A percentile compares a stretch with the other conserved stretches of the same genome.
These are phyloP conservation scores for Hygrophila difformis DNA, from an alignment of 257 asterid species.

Conservation along the genomic window DNA sequence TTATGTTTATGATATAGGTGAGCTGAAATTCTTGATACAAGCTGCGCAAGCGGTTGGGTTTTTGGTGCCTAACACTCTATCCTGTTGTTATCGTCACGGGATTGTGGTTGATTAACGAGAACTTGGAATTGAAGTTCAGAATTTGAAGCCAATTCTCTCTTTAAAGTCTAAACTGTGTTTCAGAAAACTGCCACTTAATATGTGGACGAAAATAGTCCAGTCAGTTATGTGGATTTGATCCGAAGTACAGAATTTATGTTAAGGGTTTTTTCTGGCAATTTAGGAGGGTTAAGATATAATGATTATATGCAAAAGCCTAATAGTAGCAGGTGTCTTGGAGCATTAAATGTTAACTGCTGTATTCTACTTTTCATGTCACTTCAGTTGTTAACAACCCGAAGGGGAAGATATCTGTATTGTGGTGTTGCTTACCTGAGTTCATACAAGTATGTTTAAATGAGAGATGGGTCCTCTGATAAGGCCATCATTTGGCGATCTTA, in stretches of 20 bases:
- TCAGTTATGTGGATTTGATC: not conserved
- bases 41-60: not conserved
- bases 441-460: not conserved
- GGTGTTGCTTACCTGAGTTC: not conserved
- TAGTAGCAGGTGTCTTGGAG: not conserved
- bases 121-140: no score
- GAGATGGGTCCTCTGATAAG: no score
- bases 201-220: not conserved
- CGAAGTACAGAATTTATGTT: not conserved
- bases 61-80: slow-evolving; percentile 2
- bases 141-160: not conserved
- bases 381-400: not conserved
- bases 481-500: no score
- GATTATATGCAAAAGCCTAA: not conserved
- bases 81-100: not conserved
- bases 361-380: not conserved
- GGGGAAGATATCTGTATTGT: not conserved
- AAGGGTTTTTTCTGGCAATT: not conserved
- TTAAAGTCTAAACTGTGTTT: not conserved
- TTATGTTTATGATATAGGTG: slow-evolving; percentile 76
- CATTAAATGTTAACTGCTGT: not conserved
- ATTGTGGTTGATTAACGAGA: no score
- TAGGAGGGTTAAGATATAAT: no score
- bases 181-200: no score
- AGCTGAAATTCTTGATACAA: not conserved